A percentile compares a stretch with the other conserved stretches of the same genome.
Conservation (phyloP, 2,329 filamentous ascomycete species). For the Tothia fuscella region DNA sequence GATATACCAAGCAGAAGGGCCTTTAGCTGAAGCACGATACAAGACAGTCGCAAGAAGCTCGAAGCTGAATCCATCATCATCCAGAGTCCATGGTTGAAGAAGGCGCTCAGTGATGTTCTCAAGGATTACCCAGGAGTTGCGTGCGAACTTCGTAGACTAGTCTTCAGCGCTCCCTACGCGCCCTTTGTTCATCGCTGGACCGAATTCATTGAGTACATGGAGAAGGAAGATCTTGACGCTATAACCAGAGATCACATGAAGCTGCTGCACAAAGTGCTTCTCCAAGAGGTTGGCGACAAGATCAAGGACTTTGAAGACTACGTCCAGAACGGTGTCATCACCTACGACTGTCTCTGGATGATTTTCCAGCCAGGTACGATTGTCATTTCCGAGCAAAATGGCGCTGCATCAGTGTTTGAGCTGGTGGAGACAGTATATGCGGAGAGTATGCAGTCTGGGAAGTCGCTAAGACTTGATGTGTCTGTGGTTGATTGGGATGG, state of each 20-base stretch:
- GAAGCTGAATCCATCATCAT: conserved; percentile 21
- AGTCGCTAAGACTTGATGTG: conserved; percentile 15
- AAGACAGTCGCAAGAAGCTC: conserved; percentile 16
- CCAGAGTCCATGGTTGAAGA: conserved; percentile 23
- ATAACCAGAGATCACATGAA: conserved; percentile 19
- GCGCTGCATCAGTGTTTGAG: conserved; percentile 19
- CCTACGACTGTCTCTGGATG: conserved; percentile 32
- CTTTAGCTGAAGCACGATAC: too few species aligned
- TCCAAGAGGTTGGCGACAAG: conserved; percentile 15
- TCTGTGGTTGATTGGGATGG: conserved; percentile 27
- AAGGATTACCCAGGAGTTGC: conserved; percentile 22
- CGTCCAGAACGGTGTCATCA: conserved; percentile 28
- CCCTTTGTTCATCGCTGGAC: conserved; percentile 26
- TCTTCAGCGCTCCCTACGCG: conserved; percentile 22
- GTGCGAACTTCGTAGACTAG: conserved; percentile 20
- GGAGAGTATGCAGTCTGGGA: conserved; percentile 1
- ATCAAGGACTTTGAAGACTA: conserved; percentile 16
- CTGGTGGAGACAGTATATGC: conserved; percentile 14
- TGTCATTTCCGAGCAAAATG: conserved; percentile 11
- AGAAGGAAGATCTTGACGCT: conserved; percentile 14
- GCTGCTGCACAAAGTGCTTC: conserved; percentile 21
- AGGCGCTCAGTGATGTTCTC: conserved; percentile 20
- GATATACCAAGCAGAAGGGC: too few species aligned
- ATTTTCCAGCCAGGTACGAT: conserved; percentile 27
- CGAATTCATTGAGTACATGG: conserved; percentile 14